Evolutionary conservation across 2,329 filamentous ascomycete species (phyloP).

Genomic region (Xylaria hypoxylon): DNA sequence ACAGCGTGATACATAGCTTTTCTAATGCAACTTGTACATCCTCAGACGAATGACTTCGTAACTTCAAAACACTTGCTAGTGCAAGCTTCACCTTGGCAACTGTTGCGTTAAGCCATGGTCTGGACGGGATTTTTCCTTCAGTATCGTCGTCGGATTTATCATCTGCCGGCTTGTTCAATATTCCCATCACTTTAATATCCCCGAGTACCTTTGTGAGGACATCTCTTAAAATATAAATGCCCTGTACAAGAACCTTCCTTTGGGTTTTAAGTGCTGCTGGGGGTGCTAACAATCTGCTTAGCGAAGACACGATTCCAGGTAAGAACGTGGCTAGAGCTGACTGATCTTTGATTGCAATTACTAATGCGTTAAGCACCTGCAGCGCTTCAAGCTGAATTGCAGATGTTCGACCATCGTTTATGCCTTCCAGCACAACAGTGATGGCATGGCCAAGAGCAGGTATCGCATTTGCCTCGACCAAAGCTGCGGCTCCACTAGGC

Average conservation of each 20-base stretch:
- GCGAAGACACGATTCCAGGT: slow-evolving; percentile 84
- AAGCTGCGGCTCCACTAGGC: slow-evolving; percentile 59
- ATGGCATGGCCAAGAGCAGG: slow-evolving; percentile 86
- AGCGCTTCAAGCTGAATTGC: slow-evolving; percentile 79
- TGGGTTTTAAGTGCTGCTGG: slow-evolving; percentile 67
- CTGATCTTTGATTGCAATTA: slow-evolving; percentile 73
- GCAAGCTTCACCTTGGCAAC: slow-evolving; percentile 84
- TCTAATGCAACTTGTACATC: slow-evolving; percentile 77
- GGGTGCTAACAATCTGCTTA: slow-evolving; percentile 80
- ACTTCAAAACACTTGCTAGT: slow-evolving; percentile 78
- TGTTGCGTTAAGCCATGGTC: slow-evolving; percentile 83
- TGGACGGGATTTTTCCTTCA: slow-evolving; percentile 57
- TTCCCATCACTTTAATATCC: slow-evolving; percentile 65
- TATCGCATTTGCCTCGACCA: slow-evolving; percentile 70
- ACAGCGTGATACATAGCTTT: slow-evolving; percentile 76
- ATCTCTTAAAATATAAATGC: slow-evolving; percentile 68
- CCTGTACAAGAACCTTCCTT: slow-evolving; percentile 72
- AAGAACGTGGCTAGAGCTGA: slow-evolving; percentile 86
- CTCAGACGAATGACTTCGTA: slow-evolving; percentile 75
- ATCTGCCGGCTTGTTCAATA: slow-evolving; percentile 55
- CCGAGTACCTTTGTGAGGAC: slow-evolving; percentile 67
- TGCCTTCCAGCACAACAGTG: slow-evolving; percentile 80
- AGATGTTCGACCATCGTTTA: slow-evolving; percentile 72
- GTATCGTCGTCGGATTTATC: slow-evolving; percentile 44
- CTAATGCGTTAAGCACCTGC: slow-evolving; percentile 71